phyloP scores from a whole-genome alignment of 352 stramenopile species.

The Phytophthora idaei region DNA sequence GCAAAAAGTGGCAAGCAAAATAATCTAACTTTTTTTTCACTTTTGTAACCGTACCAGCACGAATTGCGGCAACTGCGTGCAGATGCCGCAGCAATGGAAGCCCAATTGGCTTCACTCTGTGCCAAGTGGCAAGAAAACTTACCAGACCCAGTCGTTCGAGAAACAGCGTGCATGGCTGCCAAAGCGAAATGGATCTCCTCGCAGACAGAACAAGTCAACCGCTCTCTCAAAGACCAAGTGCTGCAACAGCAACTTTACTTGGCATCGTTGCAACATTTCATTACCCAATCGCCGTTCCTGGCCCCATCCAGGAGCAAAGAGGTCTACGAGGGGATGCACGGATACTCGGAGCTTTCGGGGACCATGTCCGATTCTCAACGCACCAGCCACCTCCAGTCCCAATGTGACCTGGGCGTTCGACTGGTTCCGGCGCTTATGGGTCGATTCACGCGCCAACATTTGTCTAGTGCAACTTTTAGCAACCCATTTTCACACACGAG shows the following conservation, averaged over 20 bases:
- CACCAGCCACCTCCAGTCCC: conserved; percentile 38
- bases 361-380: conserved; percentile 28
- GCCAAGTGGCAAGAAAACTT: conserved; percentile 51
- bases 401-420: conserved; percentile 42
- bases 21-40: conserved; percentile 1
- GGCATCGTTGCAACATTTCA: conserved; percentile 58
- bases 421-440: conserved; percentile 42
- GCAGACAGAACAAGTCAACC: conserved; percentile 58
- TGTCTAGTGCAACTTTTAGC: conserved; percentile 29
- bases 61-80: conserved; percentile 57
- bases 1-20: conserved; percentile 3
- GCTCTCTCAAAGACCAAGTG: conserved; percentile 58
- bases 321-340: conserved; percentile 61
- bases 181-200: conserved; percentile 61
- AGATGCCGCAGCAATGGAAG: conserved; percentile 48
- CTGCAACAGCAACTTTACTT: conserved; percentile 71
- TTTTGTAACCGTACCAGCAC: conserved; percentile 33
- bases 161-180: conserved; percentile 47
- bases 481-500: conserved; percentile 65
- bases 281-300: conserved; percentile 59
- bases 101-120: conserved; percentile 45
- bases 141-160: conserved; percentile 38
- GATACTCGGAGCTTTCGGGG: conserved; percentile 29
- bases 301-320: conserved; percentile 52
- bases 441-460: conserved; percentile 44